Evolutionary conservation across 495 filamentous ascomycete species (phyloP), one percentile per base, ranked within the genome.

Genomic region (Hapsidospora chrysogenum): DNA sequence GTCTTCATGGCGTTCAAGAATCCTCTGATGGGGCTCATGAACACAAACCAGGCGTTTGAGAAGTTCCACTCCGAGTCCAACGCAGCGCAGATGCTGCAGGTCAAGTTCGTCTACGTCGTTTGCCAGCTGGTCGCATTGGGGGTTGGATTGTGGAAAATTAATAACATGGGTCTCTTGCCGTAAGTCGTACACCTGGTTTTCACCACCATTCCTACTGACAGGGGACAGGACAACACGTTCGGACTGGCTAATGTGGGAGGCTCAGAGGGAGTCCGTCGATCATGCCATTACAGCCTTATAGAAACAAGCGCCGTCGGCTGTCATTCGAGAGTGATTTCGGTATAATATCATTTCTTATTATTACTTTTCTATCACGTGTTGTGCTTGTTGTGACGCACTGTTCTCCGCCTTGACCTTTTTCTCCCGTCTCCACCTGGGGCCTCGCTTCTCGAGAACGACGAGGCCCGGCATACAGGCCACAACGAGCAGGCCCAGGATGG

Each of bases 1-100:
- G 85, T 95, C 6, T 85, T 81, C 45, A 95, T 94, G 82, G 72
- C 93, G 29, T 99, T 99, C 71, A 95, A 94, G 64, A 87, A 79
- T 41, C 89, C 89, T 10, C 72, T 96, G 37, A 72, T 81, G 57
- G 89, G 85, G 30, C 61, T 99, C 29, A 51, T 92, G 29, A 65
- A 58, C 32, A 82, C 85, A 31, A 80, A 83, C 47, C 64, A 70
- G 41, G 78, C 77, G 13, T 99, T 99, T 51, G 66, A 78, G 44
- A 74, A 79, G 36, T 92, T 92, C 57, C 85, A 95, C 54, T 85
- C 81, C 20, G 77, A 85, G 19, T 72, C 67, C n/a, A 92, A 79
- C 30, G 66, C 68, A 47, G 49, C 49, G 7, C 72, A 79, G 41
- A 60, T 99, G 38, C 49, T 85, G 36, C 64, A 71, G 29, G 85